Conservation (phyloP, 2,329 filamentous ascomycete species). For the Venturia nashicola region DNA sequence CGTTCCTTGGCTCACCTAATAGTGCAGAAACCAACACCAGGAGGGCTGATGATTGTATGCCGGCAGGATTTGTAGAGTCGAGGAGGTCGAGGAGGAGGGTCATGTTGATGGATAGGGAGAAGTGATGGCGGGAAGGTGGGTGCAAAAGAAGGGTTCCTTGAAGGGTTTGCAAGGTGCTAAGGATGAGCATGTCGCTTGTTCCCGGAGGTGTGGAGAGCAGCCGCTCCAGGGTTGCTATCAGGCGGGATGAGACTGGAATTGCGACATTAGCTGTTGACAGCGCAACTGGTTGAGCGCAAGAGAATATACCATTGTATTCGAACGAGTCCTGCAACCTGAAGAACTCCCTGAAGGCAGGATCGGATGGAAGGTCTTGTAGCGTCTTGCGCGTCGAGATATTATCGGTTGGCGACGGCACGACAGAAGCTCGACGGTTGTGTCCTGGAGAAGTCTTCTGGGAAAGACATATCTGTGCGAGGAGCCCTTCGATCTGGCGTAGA, state of each 20-base stretch:
- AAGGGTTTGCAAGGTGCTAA: slow-evolving; percentile 76
- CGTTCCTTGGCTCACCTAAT: slow-evolving; percentile 76
- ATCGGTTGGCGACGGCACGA: slow-evolving; percentile 18
- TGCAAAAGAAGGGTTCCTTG: slow-evolving; percentile 83
- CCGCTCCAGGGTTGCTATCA: slow-evolving; percentile 76
- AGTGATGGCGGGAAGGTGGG: slow-evolving; percentile 76
- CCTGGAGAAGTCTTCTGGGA: slow-evolving; percentile 28
- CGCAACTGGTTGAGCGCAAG: neutral
- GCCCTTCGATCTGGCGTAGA: slow-evolving; percentile 81
- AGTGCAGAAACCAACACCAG: slow-evolving; percentile 83
- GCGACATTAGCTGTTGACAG: slow-evolving; percentile 19
- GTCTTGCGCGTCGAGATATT: slow-evolving; percentile 25
- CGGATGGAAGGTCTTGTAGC: slow-evolving; percentile 59
- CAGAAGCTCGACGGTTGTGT: slow-evolving; percentile 26
- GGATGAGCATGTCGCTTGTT: slow-evolving; percentile 60
- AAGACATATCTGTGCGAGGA: slow-evolving; percentile 89
- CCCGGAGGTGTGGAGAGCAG: slow-evolving; percentile 39
- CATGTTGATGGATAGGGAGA: slow-evolving; percentile 86
- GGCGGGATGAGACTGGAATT: slow-evolving; percentile 53
- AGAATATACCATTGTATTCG: slow-evolving; percentile 67
- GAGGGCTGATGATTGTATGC: slow-evolving; percentile 81
- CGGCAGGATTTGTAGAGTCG: slow-evolving; percentile 77
- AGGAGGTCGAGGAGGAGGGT: slow-evolving; percentile 93
- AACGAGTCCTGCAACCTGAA: slow-evolving; percentile 95
- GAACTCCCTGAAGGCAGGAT: slow-evolving; percentile 89